phyloP scores from a whole-genome alignment of 2,329 filamentous ascomycete species.

The Aspergillus pseudoviridinutans region DNA sequence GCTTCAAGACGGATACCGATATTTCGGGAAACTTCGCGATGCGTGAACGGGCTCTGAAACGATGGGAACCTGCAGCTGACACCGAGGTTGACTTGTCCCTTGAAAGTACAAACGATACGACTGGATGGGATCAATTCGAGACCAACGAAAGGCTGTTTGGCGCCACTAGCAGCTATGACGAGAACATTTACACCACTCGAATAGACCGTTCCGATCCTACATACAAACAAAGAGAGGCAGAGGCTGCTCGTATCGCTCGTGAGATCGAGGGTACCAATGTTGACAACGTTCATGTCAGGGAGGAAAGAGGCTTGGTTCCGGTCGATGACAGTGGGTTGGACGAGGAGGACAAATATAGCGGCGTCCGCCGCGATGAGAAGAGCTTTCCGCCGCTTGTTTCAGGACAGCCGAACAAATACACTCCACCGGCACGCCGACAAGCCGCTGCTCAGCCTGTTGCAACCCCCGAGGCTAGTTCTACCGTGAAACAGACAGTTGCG shows the following conservation, averaged over 20 bases:
- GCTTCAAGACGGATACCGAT: conserved; percentile 81
- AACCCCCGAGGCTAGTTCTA: conserved; percentile 73
- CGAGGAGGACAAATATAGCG: conserved; percentile 96
- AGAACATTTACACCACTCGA: conserved; percentile 87
- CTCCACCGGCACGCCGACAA: conserved; percentile 80
- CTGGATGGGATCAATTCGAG: conserved; percentile 88
- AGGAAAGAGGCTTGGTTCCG: conserved; percentile 72
- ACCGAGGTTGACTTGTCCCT: conserved; percentile 64
- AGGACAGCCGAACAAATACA: conserved; percentile 70
- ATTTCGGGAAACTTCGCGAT: conserved; percentile 71
- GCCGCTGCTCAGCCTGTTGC: conserved; percentile 70
- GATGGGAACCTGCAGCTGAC: conserved; percentile 71
- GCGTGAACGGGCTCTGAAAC: conserved; percentile 72
- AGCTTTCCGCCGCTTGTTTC: conserved; percentile 63
- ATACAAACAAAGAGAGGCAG: conserved; percentile 72
- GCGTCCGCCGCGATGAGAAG: conserved; percentile 68
- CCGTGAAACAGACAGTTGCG: conserved; percentile 85
- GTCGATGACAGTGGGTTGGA: conserved; percentile 66
- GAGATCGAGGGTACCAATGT: conserved; percentile 79
- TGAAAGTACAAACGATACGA: conserved; percentile 52
- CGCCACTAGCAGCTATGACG: conserved; percentile 83
- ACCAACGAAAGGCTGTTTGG: conserved; percentile 86
- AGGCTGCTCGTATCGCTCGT: conserved; percentile 76
- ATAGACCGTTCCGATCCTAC: conserved; percentile 81
- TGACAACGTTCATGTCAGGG: conserved; percentile 77